Base-by-base conservation (phyloP, 1,284 basidiomycete genomes). In the Marasmius oreades region DNA sequence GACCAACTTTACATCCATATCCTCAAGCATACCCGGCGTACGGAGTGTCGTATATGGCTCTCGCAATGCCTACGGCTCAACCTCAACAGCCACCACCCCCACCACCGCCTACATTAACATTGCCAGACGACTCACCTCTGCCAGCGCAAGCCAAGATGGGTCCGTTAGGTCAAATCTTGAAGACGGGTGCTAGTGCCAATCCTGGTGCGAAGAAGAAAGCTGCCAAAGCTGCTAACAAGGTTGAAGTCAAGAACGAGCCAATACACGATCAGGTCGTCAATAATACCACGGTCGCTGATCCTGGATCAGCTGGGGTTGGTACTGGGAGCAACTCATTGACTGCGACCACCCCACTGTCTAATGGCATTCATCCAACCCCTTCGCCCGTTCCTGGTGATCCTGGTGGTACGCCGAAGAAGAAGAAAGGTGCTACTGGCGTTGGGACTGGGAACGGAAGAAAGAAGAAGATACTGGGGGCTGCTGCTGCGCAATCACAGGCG, bases 91-190 rank as follows among this genome's bases (percentile, higher is more conserved):
- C 66, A 33, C 59, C 62, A 4, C 50, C 63, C 20, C 52, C 64
- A 7, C 59, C 59, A 16, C 67, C 55, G 3, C 34, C 69, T 23
- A 66, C 71, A 26, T 59, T 80, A 24, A 61, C 73, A 2, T 71
- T 89, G 2, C 76, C 79, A 12, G 90, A 92, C 72, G 90, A 92
- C 62, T 44, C 69, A 0, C 84, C 86, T 0, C 70, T 73, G 36
- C 64, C 78, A 3, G 67, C 73, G 1, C 86, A 88, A 59, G 73
- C 78, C 46, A 91, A 88, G 74, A 81, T 91, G 63, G 88, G 88
- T 0, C 88, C 90, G 0, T 70, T 90, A 7, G 90, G 90, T 11
- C 88, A 91, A 66, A 81, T 91, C 57, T 63, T 82, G 63, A 77
- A 77, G 55, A 64, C 65, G 14, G 71, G 67, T 5, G 59, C 66